phyloP scores from a whole-genome alignment of 805 yeast genomes.

The Scheffersomyces lignosus region DNA sequence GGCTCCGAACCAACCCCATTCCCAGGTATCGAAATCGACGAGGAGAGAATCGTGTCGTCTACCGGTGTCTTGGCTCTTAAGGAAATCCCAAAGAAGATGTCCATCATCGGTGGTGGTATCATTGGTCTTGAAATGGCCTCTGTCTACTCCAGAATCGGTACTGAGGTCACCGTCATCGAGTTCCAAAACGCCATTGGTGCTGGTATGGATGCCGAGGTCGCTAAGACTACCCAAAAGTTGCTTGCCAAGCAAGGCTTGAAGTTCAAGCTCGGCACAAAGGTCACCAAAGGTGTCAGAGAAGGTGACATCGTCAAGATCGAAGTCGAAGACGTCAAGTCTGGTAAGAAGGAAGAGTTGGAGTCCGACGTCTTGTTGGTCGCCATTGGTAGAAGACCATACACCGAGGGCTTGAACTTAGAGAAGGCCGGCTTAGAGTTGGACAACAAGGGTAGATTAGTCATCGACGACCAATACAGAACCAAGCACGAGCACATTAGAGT shows the following conservation, averaged over 20 bases:
- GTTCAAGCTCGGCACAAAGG: conserved; percentile 91
- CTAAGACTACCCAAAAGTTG: conserved; percentile 86
- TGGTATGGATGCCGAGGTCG: conserved; percentile 96
- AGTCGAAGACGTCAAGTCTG: conserved; percentile 86
- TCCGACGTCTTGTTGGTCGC: conserved; percentile 96
- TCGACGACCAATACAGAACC: conserved; percentile 91
- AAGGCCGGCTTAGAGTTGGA: conserved; percentile 87
- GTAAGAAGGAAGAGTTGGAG: conserved; percentile 74
- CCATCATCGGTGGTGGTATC: conserved; percentile 98
- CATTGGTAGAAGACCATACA: conserved; percentile 98
- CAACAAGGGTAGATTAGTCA: conserved; percentile 88
- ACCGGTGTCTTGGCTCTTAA: conserved; percentile 85
- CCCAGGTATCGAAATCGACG: conserved; percentile 97
- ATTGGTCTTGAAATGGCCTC: conserved; percentile 99
- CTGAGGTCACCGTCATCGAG: conserved; percentile 94
- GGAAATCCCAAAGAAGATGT: conserved; percentile 89
- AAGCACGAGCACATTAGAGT: conserved; percentile 92
- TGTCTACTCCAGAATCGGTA: conserved; percentile 92
- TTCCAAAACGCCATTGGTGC: conserved; percentile 92
- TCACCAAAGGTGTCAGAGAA: conserved; percentile 77
- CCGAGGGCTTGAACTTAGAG: conserved; percentile 87
- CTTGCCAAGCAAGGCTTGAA: conserved; percentile 93
- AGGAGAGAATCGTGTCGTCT: conserved; percentile 93
- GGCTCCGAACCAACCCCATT: conserved; percentile 98
- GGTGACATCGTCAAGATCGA: conserved; percentile 87